Percentiles rank a stretch among this genome's conserved stretches.
Conservation (phyloP, 805 yeast species). For the Candida sonorensis region DNA sequence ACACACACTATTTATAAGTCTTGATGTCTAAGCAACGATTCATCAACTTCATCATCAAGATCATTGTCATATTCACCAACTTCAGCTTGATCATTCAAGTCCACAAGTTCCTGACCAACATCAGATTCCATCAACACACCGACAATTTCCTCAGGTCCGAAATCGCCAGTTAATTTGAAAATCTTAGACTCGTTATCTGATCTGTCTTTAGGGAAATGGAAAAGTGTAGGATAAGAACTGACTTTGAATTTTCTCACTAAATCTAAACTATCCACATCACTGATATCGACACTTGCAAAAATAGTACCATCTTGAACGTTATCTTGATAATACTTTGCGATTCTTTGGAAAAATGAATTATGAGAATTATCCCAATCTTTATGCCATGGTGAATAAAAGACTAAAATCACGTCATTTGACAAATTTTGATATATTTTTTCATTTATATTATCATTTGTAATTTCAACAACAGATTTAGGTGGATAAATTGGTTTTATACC, state of each 20-base stretch:
- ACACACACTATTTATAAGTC: constrained; percentile 14
- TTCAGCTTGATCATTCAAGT: constrained; percentile 20
- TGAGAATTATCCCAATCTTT: constrained; percentile 27
- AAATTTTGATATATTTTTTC: constrained; percentile 6
- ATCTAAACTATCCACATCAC: constrained; percentile 20
- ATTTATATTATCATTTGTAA: constrained; percentile 12
- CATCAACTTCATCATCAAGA: constrained; percentile 12
- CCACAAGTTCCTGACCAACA: constrained; percentile 21
- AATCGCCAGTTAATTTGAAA: too few species aligned
- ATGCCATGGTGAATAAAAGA: constrained; percentile 32
- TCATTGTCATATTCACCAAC: constrained; percentile 16
- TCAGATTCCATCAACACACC: constrained; percentile 25
- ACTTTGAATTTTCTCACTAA: constrained; percentile 23
- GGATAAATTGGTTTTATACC: constrained; percentile 30
- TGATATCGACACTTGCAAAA: constrained; percentile 30
- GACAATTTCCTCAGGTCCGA: constrained; percentile 22
- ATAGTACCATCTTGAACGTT: constrained; percentile 14
- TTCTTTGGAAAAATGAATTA: constrained; percentile 25
- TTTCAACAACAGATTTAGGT: constrained; percentile 8
- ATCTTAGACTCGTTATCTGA: constrained; percentile 9
- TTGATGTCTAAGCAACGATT: constrained; percentile 16
- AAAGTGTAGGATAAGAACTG: constrained; percentile 26
- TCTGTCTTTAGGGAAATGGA: constrained; percentile 17
- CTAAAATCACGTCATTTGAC: constrained; percentile 21
- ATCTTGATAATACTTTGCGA: constrained; percentile 22